Percentiles rank a stretch among this genome's conserved stretches.
Evolutionary conservation across 495 filamentous ascomycete genomes (phyloP).

Genomic region (Cryomyces antarcticus): DNA sequence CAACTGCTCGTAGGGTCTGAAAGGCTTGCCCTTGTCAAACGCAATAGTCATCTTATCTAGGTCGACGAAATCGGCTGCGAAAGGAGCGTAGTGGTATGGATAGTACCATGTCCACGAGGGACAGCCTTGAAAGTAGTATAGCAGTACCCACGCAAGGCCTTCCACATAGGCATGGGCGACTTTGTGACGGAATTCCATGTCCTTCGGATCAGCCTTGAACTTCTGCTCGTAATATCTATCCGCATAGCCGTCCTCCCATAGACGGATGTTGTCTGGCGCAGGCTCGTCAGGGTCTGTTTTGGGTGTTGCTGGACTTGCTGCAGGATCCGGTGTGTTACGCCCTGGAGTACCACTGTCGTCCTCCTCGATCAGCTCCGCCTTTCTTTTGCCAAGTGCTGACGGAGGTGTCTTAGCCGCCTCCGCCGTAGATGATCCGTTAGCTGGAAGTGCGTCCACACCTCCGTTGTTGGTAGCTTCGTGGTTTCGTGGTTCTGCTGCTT

Average conservation of each 20-base stretch:
- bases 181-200: conserved; percentile 73
- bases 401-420: conserved; percentile 14
- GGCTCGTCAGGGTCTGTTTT: conserved; percentile 33
- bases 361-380: conserved; percentile 39
- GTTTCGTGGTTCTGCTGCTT: not conserved
- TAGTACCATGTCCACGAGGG: conserved; percentile 99
- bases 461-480: conserved; percentile 1
- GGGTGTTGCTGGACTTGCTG: conserved; percentile 21
- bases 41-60: conserved; percentile 54
- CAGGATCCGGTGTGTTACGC: conserved; percentile 28
- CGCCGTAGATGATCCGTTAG: not conserved
- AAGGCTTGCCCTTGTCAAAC: conserved; percentile 74
- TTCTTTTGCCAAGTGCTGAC: conserved; percentile 38
- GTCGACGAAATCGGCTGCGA: conserved; percentile 85
- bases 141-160: conserved; percentile 91
- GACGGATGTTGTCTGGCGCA: conserved; percentile 57
- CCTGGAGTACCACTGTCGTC: conserved; percentile 36
- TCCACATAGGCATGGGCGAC: conserved; percentile 90
- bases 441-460: not conserved
- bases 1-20: conserved; percentile 87
- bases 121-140: conserved; percentile 96
- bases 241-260: conserved; percentile 91
- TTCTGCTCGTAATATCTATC: conserved; percentile 97
- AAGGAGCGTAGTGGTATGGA: conserved; percentile 94
- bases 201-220: conserved; percentile 64